Evolutionary conservation across 163 green algal genomes (phyloP), one percentile per base, ranked within the genome.

Genomic region (Scenedesmus sp.): DNA sequence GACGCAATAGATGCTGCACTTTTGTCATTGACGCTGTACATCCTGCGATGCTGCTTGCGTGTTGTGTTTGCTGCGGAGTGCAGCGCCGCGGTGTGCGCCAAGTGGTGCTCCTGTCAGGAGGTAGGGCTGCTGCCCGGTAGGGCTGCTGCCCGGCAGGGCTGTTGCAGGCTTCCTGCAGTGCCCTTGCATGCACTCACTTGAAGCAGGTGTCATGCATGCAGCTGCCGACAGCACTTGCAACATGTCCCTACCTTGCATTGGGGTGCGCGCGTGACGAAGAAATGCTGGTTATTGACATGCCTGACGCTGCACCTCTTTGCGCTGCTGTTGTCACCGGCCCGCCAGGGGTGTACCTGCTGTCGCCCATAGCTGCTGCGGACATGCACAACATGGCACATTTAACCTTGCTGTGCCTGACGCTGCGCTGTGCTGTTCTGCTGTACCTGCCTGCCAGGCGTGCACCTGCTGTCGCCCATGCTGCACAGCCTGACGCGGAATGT

Each of bases 381-480:
- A 64, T 64, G 59, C 59, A 64, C 59, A 8, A 64, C 59, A 64
- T 64, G 59, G 7, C 59, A 64, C 59, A 64, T 64, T 8, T 10
- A 8, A 15, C 59, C 9, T 8, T 64, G 59, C 59, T 8, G 59
- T 64, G 8, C 9, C 59, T 64, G 59, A 3, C 23, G 0, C 5
- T 79, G 70, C 70, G 5, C 23, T 52, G 20, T 15, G 18, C 52
- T 60, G 84, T 13, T 46, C 12, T 89, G 26, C 52, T 64, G 67
- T 3, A 7, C 18, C n/a, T 54, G n/a, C 54, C 18, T 13, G 52
- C 46, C 91, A 92, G 96, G 96, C 52, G 95, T 97, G n/a, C 97
- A 96, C 92, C 88, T 96, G 12, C 91, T 98, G 89, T 95, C 94
- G 1, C 97, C 97, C 2, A 88, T 98, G 82, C 94, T 98, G 57